phyloP scores from a whole-genome alignment of 73 alveolate genomes.

The Durusdinium trenchii region DNA sequence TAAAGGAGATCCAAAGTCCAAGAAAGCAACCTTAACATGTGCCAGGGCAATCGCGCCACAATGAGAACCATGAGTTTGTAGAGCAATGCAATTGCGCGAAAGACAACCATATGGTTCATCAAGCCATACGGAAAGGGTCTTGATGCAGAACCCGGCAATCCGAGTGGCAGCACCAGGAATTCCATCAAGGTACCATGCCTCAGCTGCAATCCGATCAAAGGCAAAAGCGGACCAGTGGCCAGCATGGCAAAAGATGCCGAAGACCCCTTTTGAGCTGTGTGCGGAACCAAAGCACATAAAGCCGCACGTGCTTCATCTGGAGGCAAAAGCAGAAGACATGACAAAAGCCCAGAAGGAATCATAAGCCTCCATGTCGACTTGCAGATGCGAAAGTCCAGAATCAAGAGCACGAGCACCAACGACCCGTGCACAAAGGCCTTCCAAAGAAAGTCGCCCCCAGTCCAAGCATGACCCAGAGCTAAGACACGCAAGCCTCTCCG shows the following conservation, averaged over 20 bases:
- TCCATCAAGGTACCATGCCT: not conserved
- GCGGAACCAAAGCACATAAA: not conserved
- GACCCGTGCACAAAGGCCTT: not conserved
- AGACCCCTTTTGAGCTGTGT: not conserved
- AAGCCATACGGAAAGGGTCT: not conserved
- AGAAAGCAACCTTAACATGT: not conserved
- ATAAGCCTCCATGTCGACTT: not conserved
- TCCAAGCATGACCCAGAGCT: not conserved
- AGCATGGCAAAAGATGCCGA: not conserved
- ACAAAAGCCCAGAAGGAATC: not conserved
- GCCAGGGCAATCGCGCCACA: not conserved
- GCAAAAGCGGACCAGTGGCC: conserved; percentile 1
- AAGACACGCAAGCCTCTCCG: not conserved
- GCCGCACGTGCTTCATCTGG: not conserved
- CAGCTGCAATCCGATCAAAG: not conserved
- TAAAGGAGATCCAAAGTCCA: not conserved
- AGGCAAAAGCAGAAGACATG: not conserved
- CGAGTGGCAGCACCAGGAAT: not conserved
- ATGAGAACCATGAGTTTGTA: not conserved
- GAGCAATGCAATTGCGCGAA: too few species aligned
- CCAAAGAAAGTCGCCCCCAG: not conserved
- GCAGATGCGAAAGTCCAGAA: not conserved
- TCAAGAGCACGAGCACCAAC: not conserved
- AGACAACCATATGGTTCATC: too few species aligned
- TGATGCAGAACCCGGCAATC: not conserved